Evolutionary conservation across 2,329 filamentous ascomycete species (phyloP).

Genomic region (Diaporthe ilicicola): DNA sequence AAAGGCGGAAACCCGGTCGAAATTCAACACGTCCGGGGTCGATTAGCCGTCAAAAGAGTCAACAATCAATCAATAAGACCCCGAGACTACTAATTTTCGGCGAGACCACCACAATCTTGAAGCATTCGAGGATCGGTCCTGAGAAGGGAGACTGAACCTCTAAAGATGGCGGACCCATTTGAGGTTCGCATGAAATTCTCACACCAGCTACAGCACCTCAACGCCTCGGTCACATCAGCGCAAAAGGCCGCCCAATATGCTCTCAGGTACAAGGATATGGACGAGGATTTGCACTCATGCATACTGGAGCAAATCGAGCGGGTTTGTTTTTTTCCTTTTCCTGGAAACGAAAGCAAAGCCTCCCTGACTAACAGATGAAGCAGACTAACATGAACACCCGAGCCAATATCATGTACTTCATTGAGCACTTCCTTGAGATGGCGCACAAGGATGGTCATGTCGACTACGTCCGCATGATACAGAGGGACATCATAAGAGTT

Average conservation of each 20-base stretch:
- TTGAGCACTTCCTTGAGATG: slow-evolving; percentile 92
- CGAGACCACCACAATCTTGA: neutral
- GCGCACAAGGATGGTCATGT: slow-evolving; percentile 78
- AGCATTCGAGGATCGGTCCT: neutral
- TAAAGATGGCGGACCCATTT: slow-evolving; percentile 80
- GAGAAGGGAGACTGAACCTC: neutral
- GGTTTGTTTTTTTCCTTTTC: slow-evolving; percentile 55
- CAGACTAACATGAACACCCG: slow-evolving; percentile 95
- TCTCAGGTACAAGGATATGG: slow-evolving; percentile 90
- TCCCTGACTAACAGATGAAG: slow-evolving; percentile 29
- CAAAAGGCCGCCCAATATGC: slow-evolving; percentile 96
- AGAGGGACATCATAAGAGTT: slow-evolving; percentile 88
- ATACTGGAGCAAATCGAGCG: slow-evolving; percentile 94
- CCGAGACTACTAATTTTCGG: neutral
- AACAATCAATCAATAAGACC: neutral
- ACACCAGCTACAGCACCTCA: slow-evolving; percentile 85
- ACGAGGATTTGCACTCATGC: slow-evolving; percentile 96
- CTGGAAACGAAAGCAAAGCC: neutral
- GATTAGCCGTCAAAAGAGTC: neutral
- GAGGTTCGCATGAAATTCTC: slow-evolving; percentile 99
- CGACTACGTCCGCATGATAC: slow-evolving; percentile 92
- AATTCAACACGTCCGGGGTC: neutral
- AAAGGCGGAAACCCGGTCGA: neutral
- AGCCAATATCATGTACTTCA: slow-evolving; percentile 99
- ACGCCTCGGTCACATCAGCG: slow-evolving; percentile 86